A percentile compares a stretch with the other conserved stretches of the same genome.
phyloP scores from a whole-genome alignment of 257 asterid genomes.

The Linderniella brevidens region DNA sequence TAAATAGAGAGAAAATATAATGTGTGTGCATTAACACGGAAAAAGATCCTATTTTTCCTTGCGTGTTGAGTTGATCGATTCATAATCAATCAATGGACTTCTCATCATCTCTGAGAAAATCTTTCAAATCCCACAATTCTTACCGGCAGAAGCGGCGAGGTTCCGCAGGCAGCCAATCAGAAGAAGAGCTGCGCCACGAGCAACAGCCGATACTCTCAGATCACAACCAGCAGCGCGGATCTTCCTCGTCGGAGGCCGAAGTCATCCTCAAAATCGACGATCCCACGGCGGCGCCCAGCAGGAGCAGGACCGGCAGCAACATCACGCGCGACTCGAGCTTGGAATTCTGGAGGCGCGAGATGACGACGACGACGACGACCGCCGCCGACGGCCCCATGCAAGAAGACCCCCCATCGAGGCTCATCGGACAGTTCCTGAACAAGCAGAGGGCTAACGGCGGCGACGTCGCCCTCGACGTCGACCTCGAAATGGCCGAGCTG shows the following conservation, averaged over 20 bases:
- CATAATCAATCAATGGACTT: slow-evolving; percentile 18
- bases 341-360: slow-evolving; percentile 34
- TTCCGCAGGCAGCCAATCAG: slow-evolving; percentile 13
- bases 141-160: slow-evolving; percentile 17
- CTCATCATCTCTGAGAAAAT: slow-evolving; percentile 33
- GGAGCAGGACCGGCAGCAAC: slow-evolving; percentile 7
- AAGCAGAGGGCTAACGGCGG: slow-evolving; percentile 43
- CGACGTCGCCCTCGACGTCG: slow-evolving; percentile 45
- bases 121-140: slow-evolving; percentile 28
- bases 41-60: slow-evolving; percentile 4
- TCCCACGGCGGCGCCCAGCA: not conserved
- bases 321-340: slow-evolving; percentile 24
- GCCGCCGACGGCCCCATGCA: slow-evolving; percentile 10
- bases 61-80: not conserved
- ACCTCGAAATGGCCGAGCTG: slow-evolving; percentile 53
- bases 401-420: slow-evolving; percentile 45
- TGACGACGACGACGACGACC: slow-evolving; percentile 3
- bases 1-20: too few relatives aligned
- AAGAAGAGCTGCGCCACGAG: slow-evolving; percentile 23
- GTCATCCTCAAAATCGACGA: slow-evolving; percentile 46
- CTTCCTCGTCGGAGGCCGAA: slow-evolving; percentile 19
- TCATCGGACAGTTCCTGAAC: slow-evolving; percentile 44
- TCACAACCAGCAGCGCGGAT: slow-evolving; percentile 14
- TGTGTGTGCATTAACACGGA: not conserved
- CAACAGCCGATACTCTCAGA: slow-evolving; percentile 34